Percentiles rank a stretch among this genome's conserved stretches.
These are phyloP conservation scores for Serendipita sp. DNA, from an alignment of 1,284 basidiomycete genomes.

Conservation along the genomic window DNA sequence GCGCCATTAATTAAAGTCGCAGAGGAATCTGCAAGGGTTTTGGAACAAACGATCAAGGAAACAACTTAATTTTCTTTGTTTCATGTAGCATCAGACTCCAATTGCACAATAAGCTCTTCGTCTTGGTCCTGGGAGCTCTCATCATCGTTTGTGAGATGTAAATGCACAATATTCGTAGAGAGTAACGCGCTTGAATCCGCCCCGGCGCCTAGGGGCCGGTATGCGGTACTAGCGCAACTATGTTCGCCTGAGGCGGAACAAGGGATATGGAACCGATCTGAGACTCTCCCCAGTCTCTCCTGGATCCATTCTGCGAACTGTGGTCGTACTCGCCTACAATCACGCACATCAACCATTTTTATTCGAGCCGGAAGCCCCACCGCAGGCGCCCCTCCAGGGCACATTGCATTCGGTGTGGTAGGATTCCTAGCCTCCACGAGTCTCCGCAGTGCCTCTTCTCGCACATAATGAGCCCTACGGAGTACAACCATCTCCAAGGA, in stretches of 20 bases:
- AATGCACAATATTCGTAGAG: not conserved
- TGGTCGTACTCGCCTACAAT: not conserved
- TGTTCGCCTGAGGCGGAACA: not conserved
- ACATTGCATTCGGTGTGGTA: conserved; percentile 3
- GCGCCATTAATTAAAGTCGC: not conserved
- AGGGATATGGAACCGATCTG: conserved; percentile 2
- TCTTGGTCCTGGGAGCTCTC: not conserved
- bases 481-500: not conserved
- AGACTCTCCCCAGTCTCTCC: not conserved
- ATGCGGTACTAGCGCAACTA: too few species aligned
- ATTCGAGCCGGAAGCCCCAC: not conserved
- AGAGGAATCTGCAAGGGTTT: not conserved
- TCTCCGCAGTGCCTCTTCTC: not conserved
- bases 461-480: not conserved
- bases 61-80: not conserved
- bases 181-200: too few species aligned
- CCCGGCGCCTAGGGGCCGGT: too few species aligned
- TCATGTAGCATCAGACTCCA: not conserved
- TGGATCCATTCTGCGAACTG: conserved; percentile 4
- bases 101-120: not conserved
- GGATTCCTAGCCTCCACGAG: conserved; percentile 1
- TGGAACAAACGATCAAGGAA: not conserved
- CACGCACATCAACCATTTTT: not conserved
- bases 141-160: not conserved
- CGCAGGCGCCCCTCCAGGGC: not conserved